These are phyloP conservation scores for Ustilago bromivora DNA, from an alignment of 1,284 basidiomycete genomes.

Conservation along the genomic window DNA sequence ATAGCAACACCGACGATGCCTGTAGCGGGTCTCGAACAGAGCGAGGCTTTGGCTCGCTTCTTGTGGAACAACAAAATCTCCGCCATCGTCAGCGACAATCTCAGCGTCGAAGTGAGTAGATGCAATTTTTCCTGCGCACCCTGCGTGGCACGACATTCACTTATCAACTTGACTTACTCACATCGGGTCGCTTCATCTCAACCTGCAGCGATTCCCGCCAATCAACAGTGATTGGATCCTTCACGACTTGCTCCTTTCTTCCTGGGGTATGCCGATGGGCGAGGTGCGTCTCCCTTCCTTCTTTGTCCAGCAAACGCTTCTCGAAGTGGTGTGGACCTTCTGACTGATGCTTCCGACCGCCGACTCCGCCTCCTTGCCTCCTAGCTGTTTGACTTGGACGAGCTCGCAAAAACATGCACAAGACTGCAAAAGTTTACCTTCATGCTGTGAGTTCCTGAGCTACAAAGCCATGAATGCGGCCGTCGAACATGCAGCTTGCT, in stretches of 20 bases:
- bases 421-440: not conserved
- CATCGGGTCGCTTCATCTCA: not conserved
- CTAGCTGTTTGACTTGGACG: conserved; percentile 2
- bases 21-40: conserved; percentile 4
- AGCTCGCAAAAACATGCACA: conserved; percentile 1
- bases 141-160: not conserved
- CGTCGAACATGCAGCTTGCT: not conserved
- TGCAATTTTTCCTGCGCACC: not conserved
- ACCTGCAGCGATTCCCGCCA: not conserved
- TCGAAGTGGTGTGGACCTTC: not conserved
- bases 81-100: conserved; percentile 3
- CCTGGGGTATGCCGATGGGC: conserved; percentile 4
- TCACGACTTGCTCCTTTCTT: conserved; percentile 5
- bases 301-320: no score
- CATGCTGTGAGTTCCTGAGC: conserved; percentile 5
- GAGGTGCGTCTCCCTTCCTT: not conserved
- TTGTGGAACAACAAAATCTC: conserved; percentile 7
- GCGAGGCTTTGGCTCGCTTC: not conserved
- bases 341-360: not conserved
- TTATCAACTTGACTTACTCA: not conserved
- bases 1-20: not conserved
- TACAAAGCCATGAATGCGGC: not conserved
- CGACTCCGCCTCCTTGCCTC: not conserved
- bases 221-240: conserved; percentile 3
- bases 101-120: not conserved